phyloP scores from a whole-genome alignment of 2,329 filamentous ascomycete genomes.

The Calonectria pteridis region DNA sequence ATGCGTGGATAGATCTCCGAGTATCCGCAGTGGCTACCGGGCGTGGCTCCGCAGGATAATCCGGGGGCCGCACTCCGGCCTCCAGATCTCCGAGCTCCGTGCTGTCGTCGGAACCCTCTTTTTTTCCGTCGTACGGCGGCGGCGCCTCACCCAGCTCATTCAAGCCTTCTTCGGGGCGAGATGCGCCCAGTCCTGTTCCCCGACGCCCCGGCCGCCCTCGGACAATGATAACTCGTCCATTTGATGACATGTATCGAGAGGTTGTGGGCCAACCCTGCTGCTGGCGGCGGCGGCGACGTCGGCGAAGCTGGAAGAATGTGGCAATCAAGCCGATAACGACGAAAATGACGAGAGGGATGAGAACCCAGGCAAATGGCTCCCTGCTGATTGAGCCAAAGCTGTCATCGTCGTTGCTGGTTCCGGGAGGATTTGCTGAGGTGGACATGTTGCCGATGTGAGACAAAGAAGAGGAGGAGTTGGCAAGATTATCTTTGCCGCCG shows the following conservation, averaged over 20 bases:
- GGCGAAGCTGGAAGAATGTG: slow-evolving; percentile 58
- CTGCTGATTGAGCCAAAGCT: slow-evolving; percentile 50
- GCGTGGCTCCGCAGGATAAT: slow-evolving; percentile 44
- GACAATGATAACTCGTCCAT: slow-evolving; percentile 35
- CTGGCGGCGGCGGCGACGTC: slow-evolving; percentile 47
- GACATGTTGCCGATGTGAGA: slow-evolving; percentile 7
- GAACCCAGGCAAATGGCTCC: slow-evolving; percentile 69
- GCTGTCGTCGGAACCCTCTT: slow-evolving; percentile 34
- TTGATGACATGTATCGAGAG: slow-evolving; percentile 16
- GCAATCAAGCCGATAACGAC: slow-evolving; percentile 54
- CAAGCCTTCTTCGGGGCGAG: slow-evolving; percentile 64
- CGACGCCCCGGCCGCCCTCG: slow-evolving; percentile 24
- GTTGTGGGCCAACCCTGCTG: slow-evolving; percentile 27
- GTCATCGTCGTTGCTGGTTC: slow-evolving; percentile 26
- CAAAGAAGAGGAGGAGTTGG: not conserved
- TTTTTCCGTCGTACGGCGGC: slow-evolving; percentile 67
- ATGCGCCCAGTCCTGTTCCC: slow-evolving; percentile 38
- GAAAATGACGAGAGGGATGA: slow-evolving; percentile 62
- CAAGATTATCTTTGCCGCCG: not conserved
- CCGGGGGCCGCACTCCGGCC: slow-evolving; percentile 44
- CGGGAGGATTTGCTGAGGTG: not conserved
- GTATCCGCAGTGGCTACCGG: slow-evolving; percentile 39
- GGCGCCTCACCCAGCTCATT: slow-evolving; percentile 75
- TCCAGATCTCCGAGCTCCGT: slow-evolving; percentile 46
- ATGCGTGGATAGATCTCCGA: slow-evolving; percentile 25